Base-by-base conservation (phyloP, 768 basidiomycete genomes). In the Suillus sp. region DNA sequence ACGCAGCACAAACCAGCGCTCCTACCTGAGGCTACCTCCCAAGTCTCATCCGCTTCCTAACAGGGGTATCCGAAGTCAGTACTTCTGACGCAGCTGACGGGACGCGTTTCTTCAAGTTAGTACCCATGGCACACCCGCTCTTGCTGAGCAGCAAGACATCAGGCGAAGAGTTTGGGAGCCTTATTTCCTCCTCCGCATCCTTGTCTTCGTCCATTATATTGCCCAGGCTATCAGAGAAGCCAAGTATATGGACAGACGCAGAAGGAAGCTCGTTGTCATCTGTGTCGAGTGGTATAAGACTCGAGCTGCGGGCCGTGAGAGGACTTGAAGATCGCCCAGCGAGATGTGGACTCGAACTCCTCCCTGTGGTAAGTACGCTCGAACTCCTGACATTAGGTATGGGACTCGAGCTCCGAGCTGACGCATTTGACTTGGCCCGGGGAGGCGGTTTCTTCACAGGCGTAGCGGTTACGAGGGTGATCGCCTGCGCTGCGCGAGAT, bases 381-480 rank as follows among this genome's bases (percentile, higher is more conserved):
- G 35, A 55, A 9, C 14, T 55, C 34, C 54, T 37, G 3, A 2
- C 27, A 25, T 20, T 20, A n/a, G 22, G 48, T 20, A 32, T 25
- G 8, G 50, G 25, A 2, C 62, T 63, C 20, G 45, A 59, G 38
- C 62, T 54, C 48, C 64, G 64, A 16, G 27, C 37, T 32, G 37
- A 38, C 55, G 64, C 60, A 34, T 70, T 66, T 38, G 51, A 64
- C 48, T 62, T 58, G 56, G 58, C 58, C 32, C 42, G 65, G 50
- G 75, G 70, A 37, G 35, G 54, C 4, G 35, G 55, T 38, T 56
- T 56, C 65, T 84, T 84, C 22, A 76, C 75, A 5, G 87, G 87
- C 14, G 86, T 89, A 14, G 84, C 84, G 2, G 79, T 80, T 27
- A 89, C 86, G 32, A 89, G 79, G 8, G 72, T 77, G 30, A 75